Evolutionary conservation across 176 grass and related monocot genomes (phyloP), one percentile per base, ranked within the genome.

Genomic region (Oryza coarctata): DNA sequence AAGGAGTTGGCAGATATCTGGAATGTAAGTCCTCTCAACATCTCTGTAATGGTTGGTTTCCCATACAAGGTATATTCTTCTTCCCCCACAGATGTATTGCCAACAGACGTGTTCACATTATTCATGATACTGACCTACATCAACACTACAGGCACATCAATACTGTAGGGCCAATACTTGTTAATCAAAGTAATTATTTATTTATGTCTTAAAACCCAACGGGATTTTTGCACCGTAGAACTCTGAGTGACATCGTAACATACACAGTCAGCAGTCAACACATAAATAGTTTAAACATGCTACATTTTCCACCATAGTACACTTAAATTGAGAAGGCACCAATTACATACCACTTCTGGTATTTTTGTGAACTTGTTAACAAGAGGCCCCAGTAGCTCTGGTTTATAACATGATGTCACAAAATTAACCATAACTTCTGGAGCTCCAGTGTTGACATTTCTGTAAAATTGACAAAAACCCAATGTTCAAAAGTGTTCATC

Each of bases 1-100:
- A 99, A 95, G 62, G 96, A 99, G 85, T 99, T 99, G 77, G 96
- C 93, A 26, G 96, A 99, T 87, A 95, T 95, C 76, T 99, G 93
- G 77, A 95, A 99, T 38, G 89, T 89, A 88, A 95, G 93, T 83
- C 93, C 96, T 90, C 96, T 95, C 84, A 99, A 86, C 76, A 84
- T 86, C 83, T 99, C 91, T 49, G 87, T 88, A 77, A 99, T 95
- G 74, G 83, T 87, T 29, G 96, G 83, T 80, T 95, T 99, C 61
- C 96, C 93, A 22, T 93, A 91, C 60, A 99, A 72, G 39, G 85
- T 95, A 83, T 99, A 92, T 80, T 99, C 96, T 86, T 94, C 78
- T 83, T 95, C 96, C 55, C 93, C 96, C 11, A 95, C 87, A 5
- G 93, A 95, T 41, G 93, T 94, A 80, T 95, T 95, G 15, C 93